Evolutionary conservation across 352 stramenopile genomes (phyloP).

Genomic region (Globisporangium nodosum): DNA sequence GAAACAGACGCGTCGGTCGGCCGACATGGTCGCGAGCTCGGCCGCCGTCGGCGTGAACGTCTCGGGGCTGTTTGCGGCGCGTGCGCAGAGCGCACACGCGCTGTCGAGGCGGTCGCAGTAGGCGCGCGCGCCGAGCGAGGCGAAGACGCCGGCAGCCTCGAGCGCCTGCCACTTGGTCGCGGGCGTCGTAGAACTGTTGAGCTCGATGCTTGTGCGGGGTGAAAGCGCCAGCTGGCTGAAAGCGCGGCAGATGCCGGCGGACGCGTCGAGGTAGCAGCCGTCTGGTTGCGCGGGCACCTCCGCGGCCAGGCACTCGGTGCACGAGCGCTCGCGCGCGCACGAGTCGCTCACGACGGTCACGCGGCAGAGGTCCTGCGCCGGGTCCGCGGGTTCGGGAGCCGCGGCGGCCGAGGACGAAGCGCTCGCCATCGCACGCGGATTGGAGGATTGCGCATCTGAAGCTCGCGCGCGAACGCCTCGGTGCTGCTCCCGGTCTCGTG

Average conservation of each 20-base stretch:
- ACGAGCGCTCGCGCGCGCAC: conserved; percentile 41
- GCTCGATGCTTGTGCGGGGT: background rate
- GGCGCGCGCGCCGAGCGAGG: conserved; percentile 16
- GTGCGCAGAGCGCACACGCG: conserved; percentile 8
- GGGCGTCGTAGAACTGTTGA: background rate
- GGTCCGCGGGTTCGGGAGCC: no score
- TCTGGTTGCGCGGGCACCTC: background rate
- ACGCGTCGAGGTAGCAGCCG: conserved; percentile 23
- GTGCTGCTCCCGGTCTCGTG: background rate
- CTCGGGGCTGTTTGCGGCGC: background rate
- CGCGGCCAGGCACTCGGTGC: conserved; percentile 58
- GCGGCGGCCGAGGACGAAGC: no score
- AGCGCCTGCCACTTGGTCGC: conserved; percentile 32
- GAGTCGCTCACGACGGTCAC: conserved; percentile 9
- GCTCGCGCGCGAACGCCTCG: no score
- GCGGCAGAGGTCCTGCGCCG: conserved; percentile 6
- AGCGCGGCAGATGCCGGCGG: conserved; percentile 6
- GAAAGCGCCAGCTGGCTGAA: conserved; percentile 5
- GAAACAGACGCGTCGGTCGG: conserved; percentile 8
- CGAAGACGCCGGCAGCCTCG: conserved; percentile 33
- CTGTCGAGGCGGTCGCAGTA: conserved; percentile 12
- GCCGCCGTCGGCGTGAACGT: background rate
- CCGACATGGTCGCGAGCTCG: conserved; percentile 6
- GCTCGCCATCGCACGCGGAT: no score
- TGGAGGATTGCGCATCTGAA: no score